A percentile compares a stretch with the other conserved stretches of the same genome.
Evolutionary conservation across 352 stramenopile genomes (phyloP).

Genomic region (Phytophthora fragariae): DNA sequence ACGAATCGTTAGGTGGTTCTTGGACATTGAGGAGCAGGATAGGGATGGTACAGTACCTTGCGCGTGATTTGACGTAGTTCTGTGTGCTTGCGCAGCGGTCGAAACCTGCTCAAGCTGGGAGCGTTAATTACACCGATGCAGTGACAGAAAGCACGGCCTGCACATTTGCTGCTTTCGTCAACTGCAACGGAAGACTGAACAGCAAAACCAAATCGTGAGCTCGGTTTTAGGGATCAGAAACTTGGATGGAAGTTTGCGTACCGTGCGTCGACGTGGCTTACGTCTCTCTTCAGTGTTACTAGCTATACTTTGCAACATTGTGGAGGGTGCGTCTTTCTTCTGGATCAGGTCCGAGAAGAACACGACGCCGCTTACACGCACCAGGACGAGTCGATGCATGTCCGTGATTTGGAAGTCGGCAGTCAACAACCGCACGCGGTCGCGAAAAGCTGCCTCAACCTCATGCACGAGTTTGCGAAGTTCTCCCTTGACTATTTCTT

Average conservation of each 20-base stretch:
- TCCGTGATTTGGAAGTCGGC: slow-evolving; percentile 69
- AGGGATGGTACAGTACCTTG: slow-evolving; percentile 43
- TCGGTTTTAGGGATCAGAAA: neutral
- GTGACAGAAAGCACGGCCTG: slow-evolving; percentile 56
- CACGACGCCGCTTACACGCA: slow-evolving; percentile 63
- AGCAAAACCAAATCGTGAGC: slow-evolving; percentile 1
- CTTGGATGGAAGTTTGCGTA: slow-evolving; percentile 4
- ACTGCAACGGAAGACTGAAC: slow-evolving; percentile 23
- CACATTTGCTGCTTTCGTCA: slow-evolving; percentile 42
- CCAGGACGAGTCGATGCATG: slow-evolving; percentile 58
- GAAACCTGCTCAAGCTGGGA: slow-evolving; percentile 23
- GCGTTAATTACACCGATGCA: slow-evolving; percentile 37
- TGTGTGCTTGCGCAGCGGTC: slow-evolving; percentile 24
- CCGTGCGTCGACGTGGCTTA: slow-evolving; percentile 14
- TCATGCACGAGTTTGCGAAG: slow-evolving; percentile 54
- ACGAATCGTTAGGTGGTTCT: neutral
- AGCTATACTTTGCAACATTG: neutral
- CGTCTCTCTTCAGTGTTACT: neutral
- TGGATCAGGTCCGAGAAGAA: slow-evolving; percentile 62
- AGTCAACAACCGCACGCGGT: slow-evolving; percentile 56
- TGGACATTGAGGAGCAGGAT: neutral
- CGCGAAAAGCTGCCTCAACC: slow-evolving; percentile 50
- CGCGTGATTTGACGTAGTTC: slow-evolving; percentile 67
- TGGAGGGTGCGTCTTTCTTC: slow-evolving; percentile 19
- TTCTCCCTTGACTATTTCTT: slow-evolving; percentile 65